Conservation (phyloP, 768 basidiomycete genomes). For the Tulasnella sp. region DNA sequence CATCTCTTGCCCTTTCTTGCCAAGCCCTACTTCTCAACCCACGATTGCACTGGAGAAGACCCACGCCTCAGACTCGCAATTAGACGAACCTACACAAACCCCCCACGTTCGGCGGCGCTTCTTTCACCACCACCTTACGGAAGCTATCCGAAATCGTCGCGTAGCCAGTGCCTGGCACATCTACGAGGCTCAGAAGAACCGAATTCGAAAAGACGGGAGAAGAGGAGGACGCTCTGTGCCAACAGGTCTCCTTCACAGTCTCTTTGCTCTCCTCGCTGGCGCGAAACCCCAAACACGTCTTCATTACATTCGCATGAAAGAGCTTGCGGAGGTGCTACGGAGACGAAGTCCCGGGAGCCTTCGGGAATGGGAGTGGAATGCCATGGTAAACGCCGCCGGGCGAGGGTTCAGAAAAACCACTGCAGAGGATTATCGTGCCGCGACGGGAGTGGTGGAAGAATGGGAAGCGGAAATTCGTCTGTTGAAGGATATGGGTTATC, state of each 20-base stretch:
- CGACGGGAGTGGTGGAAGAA: constrained; percentile 54
- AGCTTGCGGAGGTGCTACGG: constrained; percentile 54
- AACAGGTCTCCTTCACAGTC: constrained; percentile 42
- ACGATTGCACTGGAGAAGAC: not conserved
- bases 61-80: not conserved
- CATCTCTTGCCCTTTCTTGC: not conserved
- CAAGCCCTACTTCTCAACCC: not conserved
- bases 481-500: not conserved
- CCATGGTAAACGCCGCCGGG: constrained; percentile 59
- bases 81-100: not conserved
- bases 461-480: constrained; percentile 36
- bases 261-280: constrained; percentile 51
- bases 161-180: not conserved
- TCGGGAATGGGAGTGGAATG: constrained; percentile 67
- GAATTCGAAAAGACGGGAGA: not conserved
- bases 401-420: constrained; percentile 55
- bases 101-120: not conserved
- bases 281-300: constrained; percentile 47
- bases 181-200: not conserved
- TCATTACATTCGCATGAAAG: constrained; percentile 57
- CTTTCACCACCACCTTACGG: not conserved
- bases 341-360: constrained; percentile 45
- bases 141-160: not conserved
- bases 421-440: constrained; percentile 49
- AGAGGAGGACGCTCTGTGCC: constrained; percentile 14